Evolutionary conservation across 176 grass and related monocot genomes (phyloP), one percentile per base, ranked within the genome.

Genomic region (Oropetium thomaeum): DNA sequence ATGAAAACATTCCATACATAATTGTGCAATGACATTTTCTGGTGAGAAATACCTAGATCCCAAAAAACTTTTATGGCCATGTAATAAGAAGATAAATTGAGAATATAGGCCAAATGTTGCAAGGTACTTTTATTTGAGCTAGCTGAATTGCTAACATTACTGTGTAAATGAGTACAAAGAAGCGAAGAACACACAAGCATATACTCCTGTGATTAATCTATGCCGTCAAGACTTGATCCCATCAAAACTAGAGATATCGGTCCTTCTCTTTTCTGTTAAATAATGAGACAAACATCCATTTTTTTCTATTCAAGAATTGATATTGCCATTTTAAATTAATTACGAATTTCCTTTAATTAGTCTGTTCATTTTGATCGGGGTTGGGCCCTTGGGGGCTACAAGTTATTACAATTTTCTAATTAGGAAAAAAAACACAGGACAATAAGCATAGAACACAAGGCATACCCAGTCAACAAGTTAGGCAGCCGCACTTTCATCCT

Each of bases 401-500:
- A n/a, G n/a, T 1, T 49, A 27, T 15, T 37, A 75, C 20, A 13
- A n/a, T 33, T 0, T 16, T 8, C 38, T 40, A 55, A 12, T 2
- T 9, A 23, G 25, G 10, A 48, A 76, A 40, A 44, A 45, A 58
- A 62, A 65, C 3, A 54, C 22, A 65, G 26, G 34, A 44, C 58
- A 3, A 53, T 43, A 16, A 55, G 23, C 6, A 29, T 38, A 41
- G 26, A 26, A 26, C n/a, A 55, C 8, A 4, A 16, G 74, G 63
- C 79, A 79, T 91, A 96, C 92, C 92, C 88, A 32, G 69, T 83
- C 42, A 96, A 83, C 17, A 96, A 43, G 58, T 89, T 96, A 62
- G 92, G 92, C 25, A 96, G 74, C 45, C 92, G 87, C 67, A 96
- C 84, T 89, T 89, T 96, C 86, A 96, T 96, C 65, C 92, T 65